phyloP scores from a whole-genome alignment of 2,329 filamentous ascomycete genomes.

The Ceratocystis destructans region DNA sequence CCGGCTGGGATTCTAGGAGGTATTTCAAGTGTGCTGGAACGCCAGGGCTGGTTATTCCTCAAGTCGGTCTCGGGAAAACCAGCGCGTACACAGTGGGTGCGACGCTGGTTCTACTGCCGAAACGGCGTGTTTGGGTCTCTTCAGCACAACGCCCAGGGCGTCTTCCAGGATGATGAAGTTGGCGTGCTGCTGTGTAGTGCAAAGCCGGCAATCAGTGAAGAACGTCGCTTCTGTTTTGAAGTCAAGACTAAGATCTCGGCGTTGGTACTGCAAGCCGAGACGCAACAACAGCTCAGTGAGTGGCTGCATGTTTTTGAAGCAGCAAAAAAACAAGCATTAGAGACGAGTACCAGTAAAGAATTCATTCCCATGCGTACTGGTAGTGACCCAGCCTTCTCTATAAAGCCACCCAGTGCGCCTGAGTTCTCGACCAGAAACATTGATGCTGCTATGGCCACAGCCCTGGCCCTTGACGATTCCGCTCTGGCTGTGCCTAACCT shows the following conservation, averaged over 20 bases:
- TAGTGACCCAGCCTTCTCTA: constrained; percentile 71
- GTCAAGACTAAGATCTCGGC: constrained; percentile 94
- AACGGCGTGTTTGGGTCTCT: constrained; percentile 95
- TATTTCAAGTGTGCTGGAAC: constrained; percentile 48
- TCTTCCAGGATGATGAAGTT: constrained; percentile 91
- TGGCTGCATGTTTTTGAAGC: constrained; percentile 92
- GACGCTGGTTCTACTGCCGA: constrained; percentile 91
- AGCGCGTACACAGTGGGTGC: constrained; percentile 74
- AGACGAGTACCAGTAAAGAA: constrained; percentile 48
- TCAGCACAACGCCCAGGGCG: constrained; percentile 68
- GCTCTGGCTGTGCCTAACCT: constrained; percentile 28
- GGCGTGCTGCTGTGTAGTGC: constrained; percentile 89
- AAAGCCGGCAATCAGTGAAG: constrained; percentile 79
- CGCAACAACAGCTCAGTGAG: constrained; percentile 77
- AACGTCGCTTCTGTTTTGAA: constrained; percentile 92
- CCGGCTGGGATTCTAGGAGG: neutral
- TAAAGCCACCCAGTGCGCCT: constrained; percentile 72
- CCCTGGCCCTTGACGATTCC: constrained; percentile 30
- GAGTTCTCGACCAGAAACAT: constrained; percentile 76
- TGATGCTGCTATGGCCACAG: constrained; percentile 46
- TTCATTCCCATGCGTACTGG: constrained; percentile 35
- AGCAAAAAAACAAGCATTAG: constrained; percentile 82
- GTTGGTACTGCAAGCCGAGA: constrained; percentile 82
- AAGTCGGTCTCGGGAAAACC: constrained; percentile 75
- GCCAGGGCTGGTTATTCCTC: constrained; percentile 89